A percentile compares a stretch with the other conserved stretches of the same genome.
phyloP scores from a whole-genome alignment of 2,329 filamentous ascomycete species.

The Atkinsonella texensis region DNA sequence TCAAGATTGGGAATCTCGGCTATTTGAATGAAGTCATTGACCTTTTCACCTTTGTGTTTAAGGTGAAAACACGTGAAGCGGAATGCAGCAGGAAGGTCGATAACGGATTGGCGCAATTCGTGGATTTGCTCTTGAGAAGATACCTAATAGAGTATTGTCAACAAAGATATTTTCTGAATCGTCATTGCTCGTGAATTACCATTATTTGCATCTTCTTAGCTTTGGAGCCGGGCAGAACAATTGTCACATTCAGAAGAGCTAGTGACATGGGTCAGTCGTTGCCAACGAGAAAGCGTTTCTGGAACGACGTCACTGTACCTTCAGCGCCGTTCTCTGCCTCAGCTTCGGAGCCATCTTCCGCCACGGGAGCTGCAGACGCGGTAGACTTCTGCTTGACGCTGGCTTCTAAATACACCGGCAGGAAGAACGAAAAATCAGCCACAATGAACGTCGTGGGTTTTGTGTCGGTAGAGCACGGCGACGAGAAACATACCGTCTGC shows the following conservation, averaged over 20 bases:
- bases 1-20: conserved; percentile 76
- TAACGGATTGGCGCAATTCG: conserved; percentile 91
- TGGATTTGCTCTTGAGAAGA: conserved; percentile 93
- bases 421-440: neutral
- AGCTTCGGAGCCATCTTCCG: conserved; percentile 13
- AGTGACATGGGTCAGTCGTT: neutral
- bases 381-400: conserved; percentile 16
- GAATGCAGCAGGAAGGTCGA: conserved; percentile 84
- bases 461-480: neutral
- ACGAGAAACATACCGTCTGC: conserved; percentile 10
- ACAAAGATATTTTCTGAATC: neutral
- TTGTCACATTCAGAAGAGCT: conserved; percentile 52
- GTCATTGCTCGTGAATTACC: conserved; percentile 36
- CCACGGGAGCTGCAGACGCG: conserved; percentile 14
- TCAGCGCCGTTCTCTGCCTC: conserved; percentile 22
- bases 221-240: conserved; percentile 65
- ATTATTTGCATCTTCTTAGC: conserved; percentile 73
- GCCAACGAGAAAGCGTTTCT: neutral
- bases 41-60: conserved; percentile 73
- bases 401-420: conserved; percentile 7
- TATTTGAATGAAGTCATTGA: conserved; percentile 92
- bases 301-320: conserved; percentile 14
- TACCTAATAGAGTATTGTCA: conserved; percentile 40
- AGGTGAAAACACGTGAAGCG: conserved; percentile 99
- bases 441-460: neutral